Base-by-base conservation (phyloP, 78 protist species). In the slime mould (Dictyostelium discoideum) region DNA sequence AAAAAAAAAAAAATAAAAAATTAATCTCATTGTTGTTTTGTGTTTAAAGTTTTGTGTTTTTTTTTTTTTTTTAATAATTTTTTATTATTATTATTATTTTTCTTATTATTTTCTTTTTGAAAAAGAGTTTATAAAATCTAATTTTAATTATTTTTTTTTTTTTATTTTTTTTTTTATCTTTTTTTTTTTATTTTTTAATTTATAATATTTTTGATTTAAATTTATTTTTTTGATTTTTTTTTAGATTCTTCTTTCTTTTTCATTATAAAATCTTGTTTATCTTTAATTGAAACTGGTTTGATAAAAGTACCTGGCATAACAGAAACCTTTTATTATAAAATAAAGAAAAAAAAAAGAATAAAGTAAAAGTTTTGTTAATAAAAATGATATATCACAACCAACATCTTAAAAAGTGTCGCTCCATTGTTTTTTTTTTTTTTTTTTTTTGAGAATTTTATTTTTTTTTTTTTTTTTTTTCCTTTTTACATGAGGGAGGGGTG, bases 201-300 rank as follows among this genome's bases (percentile, higher is more conserved):
- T 44, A 9, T 44, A 9, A 9, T 44, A 44, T 44, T 44, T 50
- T 50, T 50, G 60, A 50, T 54, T 54, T 16, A 40, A 57, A 18
- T 57, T 39, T 87, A 14, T 32, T 78, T 10, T 78, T 63, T 54
- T 46, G 42, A 8, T 22, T 78, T 80, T 22, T 81, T 89, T 65
- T 44, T 4, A 65, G 50, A 81, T 82, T 76, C 63, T 22, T 89
- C 81, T 40, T 73, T 90, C 76, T 80, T 44, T 39, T 82, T 67
- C 54, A 5, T 13, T n/a, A 65, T 82, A 22, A 60, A 50, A 11
- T 84, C 42, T 42, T 69, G 40, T 46, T 83, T 63, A 50, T 90
- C 84, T 54, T 46, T 46, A 67, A 22, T 50, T 26, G 95, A 46
- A n/a, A 90, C 88, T 50, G 95, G 95, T 5, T 90, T 63, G n/a